These are phyloP conservation scores for Boletus fagicola DNA, from an alignment of 768 basidiomycete species.

Conservation along the genomic window DNA sequence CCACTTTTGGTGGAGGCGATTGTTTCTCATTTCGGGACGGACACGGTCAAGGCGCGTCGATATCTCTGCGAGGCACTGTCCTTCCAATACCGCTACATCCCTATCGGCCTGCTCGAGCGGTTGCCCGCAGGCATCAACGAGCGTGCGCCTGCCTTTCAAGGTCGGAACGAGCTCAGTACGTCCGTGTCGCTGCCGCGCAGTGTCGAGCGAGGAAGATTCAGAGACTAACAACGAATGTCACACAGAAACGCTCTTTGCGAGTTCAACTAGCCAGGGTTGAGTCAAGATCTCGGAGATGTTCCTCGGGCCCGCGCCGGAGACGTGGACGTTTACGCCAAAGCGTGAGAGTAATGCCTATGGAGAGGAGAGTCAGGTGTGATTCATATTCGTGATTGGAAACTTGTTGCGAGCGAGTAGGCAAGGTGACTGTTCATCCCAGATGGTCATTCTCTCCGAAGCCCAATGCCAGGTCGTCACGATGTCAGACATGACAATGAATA, in stretches of 20 bases:
- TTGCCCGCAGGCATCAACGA: conserved; percentile 86
- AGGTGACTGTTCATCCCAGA: neutral
- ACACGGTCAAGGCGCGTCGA: conserved; percentile 82
- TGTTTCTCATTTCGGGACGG: conserved; percentile 91
- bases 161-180: conserved; percentile 84
- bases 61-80: conserved; percentile 95
- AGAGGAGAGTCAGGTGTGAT: conserved; percentile 60
- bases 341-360: conserved; percentile 86
- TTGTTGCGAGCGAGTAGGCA: neutral
- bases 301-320: conserved; percentile 79
- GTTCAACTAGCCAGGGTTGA: conserved; percentile 80
- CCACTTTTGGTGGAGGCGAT: conserved; percentile 96
- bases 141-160: conserved; percentile 81
- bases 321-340: conserved; percentile 86
- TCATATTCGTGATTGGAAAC: neutral
- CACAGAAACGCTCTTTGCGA: conserved; percentile 80
- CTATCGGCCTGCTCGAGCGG: conserved; percentile 85
- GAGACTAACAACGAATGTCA: neutral
- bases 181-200: conserved; percentile 1
- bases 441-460: neutral
- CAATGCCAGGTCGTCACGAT: neutral
- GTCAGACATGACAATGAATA: neutral
- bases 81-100: conserved; percentile 95
- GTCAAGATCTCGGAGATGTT: conserved; percentile 95
- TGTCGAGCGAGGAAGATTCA: neutral